Evolutionary conservation across 1,139 yeast species (phyloP), one percentile per base, ranked within the genome.

Genomic region (Kurtzmaniella quercitrusa): DNA sequence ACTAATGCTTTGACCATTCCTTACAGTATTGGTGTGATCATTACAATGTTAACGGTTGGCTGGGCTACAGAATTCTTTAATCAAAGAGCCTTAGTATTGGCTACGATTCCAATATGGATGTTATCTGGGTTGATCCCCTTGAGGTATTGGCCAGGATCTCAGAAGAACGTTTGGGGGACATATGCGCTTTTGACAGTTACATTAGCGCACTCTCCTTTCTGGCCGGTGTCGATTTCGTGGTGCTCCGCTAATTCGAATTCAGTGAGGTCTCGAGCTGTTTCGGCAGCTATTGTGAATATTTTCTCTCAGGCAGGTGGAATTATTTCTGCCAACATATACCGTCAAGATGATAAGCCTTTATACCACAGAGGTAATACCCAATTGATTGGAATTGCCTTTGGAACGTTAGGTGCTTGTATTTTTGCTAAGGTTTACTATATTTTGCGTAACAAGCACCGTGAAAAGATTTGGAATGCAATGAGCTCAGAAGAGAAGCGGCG

Each of bases 281-380:
- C 81, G 16, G 72, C 84, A 2, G 79, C 87, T 0, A 46, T 81
- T 21, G 78, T 77, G 57, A 82, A 82, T 53, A 79, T 81, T 64
- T 69, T 68, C 50, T 77, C 75, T 1, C 87, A 81, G 54, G 60
- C 74, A 1, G 81, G 79, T 1, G 57, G 66, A 34, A 75, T 81
- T 41, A 63, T 73, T 10, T 63, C 76, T 3, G 64, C 77, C 14
- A 75, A 80, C 50, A 66, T 81, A 10, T 82, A 81, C 57, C 64
- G 80, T 40, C 56, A 59, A 1, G 70, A 67, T 38, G 88, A 82
- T 54, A 68, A 66, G 18, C 87, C 87, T 0, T 51, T 64, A 27
- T 82, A 81, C 55, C 67, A 65, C 37, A 58, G 71, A 23, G 87
- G 86, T 15, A 80, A 82, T 50, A 38, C 40, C 14, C 49, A 47